phyloP scores from a whole-genome alignment of 2,329 filamentous ascomycete species.

The Microdochium paspali region DNA sequence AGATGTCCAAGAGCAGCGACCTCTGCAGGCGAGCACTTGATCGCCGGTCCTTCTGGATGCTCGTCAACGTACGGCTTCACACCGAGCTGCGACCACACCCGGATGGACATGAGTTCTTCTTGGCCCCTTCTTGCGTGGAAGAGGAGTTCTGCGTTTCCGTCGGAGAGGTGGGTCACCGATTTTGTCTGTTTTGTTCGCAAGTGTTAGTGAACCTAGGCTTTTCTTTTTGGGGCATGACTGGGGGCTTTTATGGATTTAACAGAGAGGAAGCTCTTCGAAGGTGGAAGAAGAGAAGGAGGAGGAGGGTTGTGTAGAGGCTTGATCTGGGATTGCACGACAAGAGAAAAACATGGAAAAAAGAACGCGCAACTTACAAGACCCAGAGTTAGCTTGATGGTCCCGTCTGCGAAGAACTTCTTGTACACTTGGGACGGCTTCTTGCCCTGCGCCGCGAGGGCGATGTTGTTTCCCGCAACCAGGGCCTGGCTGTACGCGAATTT shows the following conservation, averaged over 20 bases:
- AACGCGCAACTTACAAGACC: constrained; percentile 39
- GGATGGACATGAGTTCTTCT: constrained; percentile 30
- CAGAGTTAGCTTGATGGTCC: constrained; percentile 42
- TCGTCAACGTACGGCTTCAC: constrained; percentile 34
- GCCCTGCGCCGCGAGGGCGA: constrained; percentile 35
- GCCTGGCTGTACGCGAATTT: constrained; percentile 45
- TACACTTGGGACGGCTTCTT: constrained; percentile 28
- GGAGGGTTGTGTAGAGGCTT: neutral
- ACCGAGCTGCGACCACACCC: constrained; percentile 31
- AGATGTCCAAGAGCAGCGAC: neutral
- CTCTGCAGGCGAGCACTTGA: neutral
- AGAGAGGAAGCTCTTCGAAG: too few species aligned
- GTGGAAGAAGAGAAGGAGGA: neutral
- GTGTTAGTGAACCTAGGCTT: too few species aligned
- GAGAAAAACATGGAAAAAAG: too few species aligned
- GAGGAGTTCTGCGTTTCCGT: constrained; percentile 33
- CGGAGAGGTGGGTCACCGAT: constrained; percentile 31
- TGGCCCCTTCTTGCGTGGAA: constrained; percentile 30
- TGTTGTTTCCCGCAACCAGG: constrained; percentile 41
- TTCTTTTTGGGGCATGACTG: too few species aligned
- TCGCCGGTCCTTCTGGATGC: constrained; percentile 3
- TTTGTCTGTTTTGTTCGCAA: constrained; percentile 26
- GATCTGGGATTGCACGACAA: neutral
- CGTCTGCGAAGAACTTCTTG: constrained; percentile 33
- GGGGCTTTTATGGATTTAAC: too few species aligned